Percentiles rank a stretch among this genome's conserved stretches.
These are phyloP conservation scores for Amanita muscaria DNA, from an alignment of 768 basidiomycete species.

Conservation along the genomic window DNA sequence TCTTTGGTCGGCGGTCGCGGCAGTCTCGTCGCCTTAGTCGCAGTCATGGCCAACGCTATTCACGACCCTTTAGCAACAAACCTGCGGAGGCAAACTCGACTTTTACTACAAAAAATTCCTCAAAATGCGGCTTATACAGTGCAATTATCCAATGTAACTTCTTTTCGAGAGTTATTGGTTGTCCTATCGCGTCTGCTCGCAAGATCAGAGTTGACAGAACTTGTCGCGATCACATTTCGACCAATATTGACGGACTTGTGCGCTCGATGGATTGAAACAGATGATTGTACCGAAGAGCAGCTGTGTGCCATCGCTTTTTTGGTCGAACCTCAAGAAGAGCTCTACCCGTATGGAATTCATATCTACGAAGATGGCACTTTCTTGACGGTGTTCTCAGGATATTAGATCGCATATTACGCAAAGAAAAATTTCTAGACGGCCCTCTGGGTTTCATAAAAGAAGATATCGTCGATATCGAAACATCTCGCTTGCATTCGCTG, in stretches of 20 bases:
- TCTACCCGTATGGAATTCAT: constrained; percentile 51
- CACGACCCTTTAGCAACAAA: constrained; percentile 56
- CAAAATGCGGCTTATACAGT: constrained; percentile 29
- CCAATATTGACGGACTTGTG: constrained; percentile 76
- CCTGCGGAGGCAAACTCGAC: constrained; percentile 41
- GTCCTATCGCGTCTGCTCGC: constrained; percentile 24
- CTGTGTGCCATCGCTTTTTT: constrained; percentile 54
- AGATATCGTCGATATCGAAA: constrained; percentile 25
- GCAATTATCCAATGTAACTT: constrained; percentile 29
- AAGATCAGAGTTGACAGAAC: constrained; percentile 50
- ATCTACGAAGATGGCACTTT: constrained; percentile 6
- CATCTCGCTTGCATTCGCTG: constrained; percentile 49
- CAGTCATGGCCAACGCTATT: constrained; percentile 5
- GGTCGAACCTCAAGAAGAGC: constrained; percentile 60
- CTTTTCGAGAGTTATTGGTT: constrained; percentile 27
- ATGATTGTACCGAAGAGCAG: constrained; percentile 36
- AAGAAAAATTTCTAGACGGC: constrained; percentile 36
- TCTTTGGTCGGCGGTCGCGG: too few species aligned
- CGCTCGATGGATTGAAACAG: constrained; percentile 68
- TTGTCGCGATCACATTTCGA: constrained; percentile 58
- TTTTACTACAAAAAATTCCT: constrained; percentile 37
- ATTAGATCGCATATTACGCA: constrained; percentile 40
- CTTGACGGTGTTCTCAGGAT: constrained; percentile 33
- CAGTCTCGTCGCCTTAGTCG: too few species aligned
- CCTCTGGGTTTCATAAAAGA: constrained; percentile 42